A percentile compares a stretch with the other conserved stretches of the same genome.
Conservation (phyloP, 208 protist species). For the Trypanosoma congolense region DNA sequence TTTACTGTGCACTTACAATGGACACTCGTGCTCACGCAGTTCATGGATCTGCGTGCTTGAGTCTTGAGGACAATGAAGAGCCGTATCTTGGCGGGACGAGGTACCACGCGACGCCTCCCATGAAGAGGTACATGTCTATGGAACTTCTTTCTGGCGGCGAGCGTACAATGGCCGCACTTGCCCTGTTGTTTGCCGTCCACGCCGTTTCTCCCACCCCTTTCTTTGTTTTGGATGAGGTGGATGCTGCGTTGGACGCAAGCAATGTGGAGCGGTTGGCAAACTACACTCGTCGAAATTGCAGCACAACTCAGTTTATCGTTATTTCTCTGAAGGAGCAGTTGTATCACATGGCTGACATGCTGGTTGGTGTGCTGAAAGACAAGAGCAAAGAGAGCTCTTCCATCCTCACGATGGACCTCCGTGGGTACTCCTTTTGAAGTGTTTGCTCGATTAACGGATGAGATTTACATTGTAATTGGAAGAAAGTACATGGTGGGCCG, state of each 20-base stretch:
- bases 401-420: slow-evolving; percentile 87
- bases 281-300: slow-evolving; percentile 88
- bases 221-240: slow-evolving; percentile 99
- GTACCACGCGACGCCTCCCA: slow-evolving; percentile 96
- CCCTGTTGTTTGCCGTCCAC: slow-evolving; percentile 98
- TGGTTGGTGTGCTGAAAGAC: slow-evolving; percentile 96
- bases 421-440: slow-evolving; percentile 66
- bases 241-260: slow-evolving; percentile 96
- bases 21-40: slow-evolving; percentile 63
- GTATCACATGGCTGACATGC: slow-evolving; percentile 91
- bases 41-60: slow-evolving; percentile 93
- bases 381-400: slow-evolving; percentile 73
- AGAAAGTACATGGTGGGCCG: no score
- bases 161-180: slow-evolving; percentile 97
- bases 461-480: no score
- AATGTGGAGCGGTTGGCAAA: slow-evolving; percentile 95
- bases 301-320: slow-evolving; percentile 94
- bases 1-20: slow-evolving; percentile 96
- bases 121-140: slow-evolving; percentile 97
- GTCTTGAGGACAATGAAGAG: slow-evolving; percentile 93
- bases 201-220: slow-evolving; percentile 95
- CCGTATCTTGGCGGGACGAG: slow-evolving; percentile 95
- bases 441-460: not conserved
- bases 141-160: slow-evolving; percentile 98
- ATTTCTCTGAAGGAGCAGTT: slow-evolving; percentile 98